Base-by-base conservation (phyloP, 805 yeast genomes). In the Yarrowia hollandica region DNA sequence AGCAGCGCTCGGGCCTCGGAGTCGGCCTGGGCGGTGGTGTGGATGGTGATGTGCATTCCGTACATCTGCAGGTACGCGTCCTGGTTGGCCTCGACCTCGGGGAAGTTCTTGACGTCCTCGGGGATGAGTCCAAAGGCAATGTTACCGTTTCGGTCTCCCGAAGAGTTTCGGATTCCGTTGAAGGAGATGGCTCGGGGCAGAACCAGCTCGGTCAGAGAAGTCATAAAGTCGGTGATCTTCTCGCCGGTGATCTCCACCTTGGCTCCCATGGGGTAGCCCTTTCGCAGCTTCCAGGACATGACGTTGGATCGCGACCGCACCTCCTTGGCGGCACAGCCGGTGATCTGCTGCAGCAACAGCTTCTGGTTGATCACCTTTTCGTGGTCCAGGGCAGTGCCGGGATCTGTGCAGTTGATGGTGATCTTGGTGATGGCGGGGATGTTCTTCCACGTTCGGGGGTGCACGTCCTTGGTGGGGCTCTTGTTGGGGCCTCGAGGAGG, bases 101-200 rank as follows among this genome's bases (percentile, higher is more conserved):
- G 99, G 80, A 94, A 94, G 68, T 79, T 79, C 67, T 82, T 83
- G 56, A 88, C 82, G 66, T 88, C 90, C 58, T 86, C 88, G 1
- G 88, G 83, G 37, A 81, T 82, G 65, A 94, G 73, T 42, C 97
- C 97, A 69, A 94, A 84, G 9, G 94, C 80, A 61, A 95, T 80
- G 71, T 89, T 88, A 61, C 99, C 99, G 67, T 78, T 80, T 58
- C 80, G 78, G 72, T 91, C 97, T 62, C 98, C 99, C 4, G 90
- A 76, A 42, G 80, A 77, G 72, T 82, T 83, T 28, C 83, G 80
- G 55, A 94, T 77, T 52, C 97, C 97, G 64, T 77, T 76, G 73
- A 88, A 94, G 52, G 90, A 89, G 79, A 96, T 85, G 60, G 91
- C 83, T 72, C 96, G 82, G 46, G 99, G 99, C 66, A 94, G 79